phyloP scores from a whole-genome alignment of 2,329 filamentous ascomycete species.

The Albifimbria verrucaria region DNA sequence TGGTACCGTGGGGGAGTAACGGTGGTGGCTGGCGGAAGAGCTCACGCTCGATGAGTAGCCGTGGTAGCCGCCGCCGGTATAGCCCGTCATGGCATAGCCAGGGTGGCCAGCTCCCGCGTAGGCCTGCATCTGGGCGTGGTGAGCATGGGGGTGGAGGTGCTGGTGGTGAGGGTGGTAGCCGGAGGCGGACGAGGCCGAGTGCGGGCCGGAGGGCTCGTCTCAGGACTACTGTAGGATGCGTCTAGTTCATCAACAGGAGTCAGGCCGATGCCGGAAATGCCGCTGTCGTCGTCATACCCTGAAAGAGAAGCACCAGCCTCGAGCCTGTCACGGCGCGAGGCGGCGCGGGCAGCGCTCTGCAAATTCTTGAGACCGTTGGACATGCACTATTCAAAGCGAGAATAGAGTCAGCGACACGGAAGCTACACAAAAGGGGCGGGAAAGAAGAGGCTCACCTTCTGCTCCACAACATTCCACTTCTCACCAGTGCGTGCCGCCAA shows the following conservation, averaged over 20 bases:
- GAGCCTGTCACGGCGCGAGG: constrained; percentile 61
- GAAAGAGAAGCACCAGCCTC: constrained; percentile 36
- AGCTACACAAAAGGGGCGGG: neutral
- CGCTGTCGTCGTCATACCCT: constrained; percentile 68
- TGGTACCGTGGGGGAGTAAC: constrained; percentile 20
- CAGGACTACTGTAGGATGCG: constrained; percentile 54
- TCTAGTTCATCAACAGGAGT: constrained; percentile 58
- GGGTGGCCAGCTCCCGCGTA: constrained; percentile 14
- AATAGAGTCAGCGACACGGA: constrained; percentile 2
- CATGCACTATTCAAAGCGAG: constrained; percentile 61
- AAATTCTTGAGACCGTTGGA: constrained; percentile 80
- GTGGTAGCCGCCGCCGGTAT: constrained; percentile 21
- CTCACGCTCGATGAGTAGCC: constrained; percentile 55
- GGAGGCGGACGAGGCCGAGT: constrained; percentile 37
- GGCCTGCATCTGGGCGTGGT: constrained; percentile 12
- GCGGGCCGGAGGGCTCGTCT: constrained; percentile 42
- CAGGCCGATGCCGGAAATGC: constrained; percentile 60
- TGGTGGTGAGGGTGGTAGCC: constrained; percentile 23
- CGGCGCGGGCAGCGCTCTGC: constrained; percentile 64
- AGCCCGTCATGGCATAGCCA: constrained; percentile 17
- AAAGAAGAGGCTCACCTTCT: constrained; percentile 45
- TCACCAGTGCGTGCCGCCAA: constrained; percentile 75
- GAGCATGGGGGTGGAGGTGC: constrained; percentile 19
- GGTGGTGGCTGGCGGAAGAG: constrained; percentile 37
- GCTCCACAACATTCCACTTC: constrained; percentile 70